Percentiles rank a stretch among this genome's conserved stretches.
Evolutionary conservation across 2,329 filamentous ascomycete genomes (phyloP).

Genomic region (Amesomyces nigricolor): DNA sequence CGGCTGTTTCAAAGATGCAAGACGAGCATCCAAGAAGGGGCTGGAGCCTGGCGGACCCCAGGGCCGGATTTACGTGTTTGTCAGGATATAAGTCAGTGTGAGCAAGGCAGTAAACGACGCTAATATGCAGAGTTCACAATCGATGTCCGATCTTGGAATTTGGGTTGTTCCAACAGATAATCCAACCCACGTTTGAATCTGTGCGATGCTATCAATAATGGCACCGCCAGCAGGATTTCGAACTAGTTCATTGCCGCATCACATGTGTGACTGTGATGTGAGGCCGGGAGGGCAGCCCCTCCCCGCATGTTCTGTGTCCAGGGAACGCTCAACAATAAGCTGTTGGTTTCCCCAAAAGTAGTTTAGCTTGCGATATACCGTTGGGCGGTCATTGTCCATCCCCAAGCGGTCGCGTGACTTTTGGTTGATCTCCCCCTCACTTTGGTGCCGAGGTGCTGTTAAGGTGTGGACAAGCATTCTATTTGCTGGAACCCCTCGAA

Average conservation of each 20-base stretch:
- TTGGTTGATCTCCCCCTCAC: neutral
- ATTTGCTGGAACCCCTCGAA: neutral
- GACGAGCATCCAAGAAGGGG: neutral
- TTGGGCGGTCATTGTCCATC: too few relatives aligned
- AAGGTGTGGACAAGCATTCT: neutral
- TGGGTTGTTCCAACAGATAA: too few relatives aligned
- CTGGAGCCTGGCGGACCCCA: neutral
- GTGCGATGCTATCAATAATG: neutral
- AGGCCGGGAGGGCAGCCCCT: neutral
- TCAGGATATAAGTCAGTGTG: neutral
- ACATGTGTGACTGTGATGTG: neutral
- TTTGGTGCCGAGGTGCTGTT: neutral
- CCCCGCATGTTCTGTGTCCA: neutral
- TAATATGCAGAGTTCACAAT: too few relatives aligned
- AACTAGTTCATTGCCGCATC: neutral
- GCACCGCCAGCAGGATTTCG: neutral
- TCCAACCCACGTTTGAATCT: neutral
- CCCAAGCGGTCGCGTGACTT: neutral
- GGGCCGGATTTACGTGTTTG: neutral
- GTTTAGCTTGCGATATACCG: constrained; percentile 2
- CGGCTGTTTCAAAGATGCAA: too few relatives aligned
- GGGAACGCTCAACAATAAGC: neutral
- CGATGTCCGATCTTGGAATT: too few relatives aligned
- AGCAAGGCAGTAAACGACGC: neutral
- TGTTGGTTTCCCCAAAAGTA: neutral